Base-by-base conservation (phyloP, 257 asterid genomes). In the Primulina tabacum region DNA sequence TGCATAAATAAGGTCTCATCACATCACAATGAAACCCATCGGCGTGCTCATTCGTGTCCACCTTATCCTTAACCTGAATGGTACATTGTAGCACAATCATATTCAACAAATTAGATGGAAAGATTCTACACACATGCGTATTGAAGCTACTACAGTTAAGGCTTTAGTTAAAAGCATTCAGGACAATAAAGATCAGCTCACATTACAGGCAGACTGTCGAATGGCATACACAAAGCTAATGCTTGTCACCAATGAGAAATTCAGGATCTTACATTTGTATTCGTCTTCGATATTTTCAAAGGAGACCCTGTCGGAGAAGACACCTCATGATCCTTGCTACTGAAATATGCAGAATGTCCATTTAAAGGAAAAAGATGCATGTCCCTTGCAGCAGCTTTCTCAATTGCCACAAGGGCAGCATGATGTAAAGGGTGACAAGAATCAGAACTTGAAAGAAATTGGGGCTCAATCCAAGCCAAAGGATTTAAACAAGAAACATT, bases 331-430 rank as follows among this genome's bases (percentile, higher is more conserved):
- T 83, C 87, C 81, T 75, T 83, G 62, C 65, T 78, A 77, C 32
- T 74, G 43, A 70, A 74, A 71, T 76, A 77, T 47, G 64, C 77
- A 67, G 40, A 61, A 21, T 64, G 77, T 38, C 59, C 79, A 16
- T 71, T 53, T 35, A 33, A 21, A n/a, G 97, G 95, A 72, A 85
- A 91, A 43, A 86, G 90, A 35, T 6, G 73, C 33, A 80, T 55
- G 71, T 94, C 97, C 78, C 95, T 86, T 50, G 93, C 86, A 81
- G 99, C 90, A 73, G 96, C 86, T 34, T 79, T 34, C 60, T 89
- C 88, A 35, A 89, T 89, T 34, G 97, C 97, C 43, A 85, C 89
- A 77, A 91, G 80, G 61, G 97, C 96, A 65, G 99, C 96, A 78
- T 91, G 99, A 62, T 77, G 76, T 78, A 91, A 74, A 71, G 99